phyloP scores from a whole-genome alignment of 306 rosid species.

The Hylodesmum podocarpum region DNA sequence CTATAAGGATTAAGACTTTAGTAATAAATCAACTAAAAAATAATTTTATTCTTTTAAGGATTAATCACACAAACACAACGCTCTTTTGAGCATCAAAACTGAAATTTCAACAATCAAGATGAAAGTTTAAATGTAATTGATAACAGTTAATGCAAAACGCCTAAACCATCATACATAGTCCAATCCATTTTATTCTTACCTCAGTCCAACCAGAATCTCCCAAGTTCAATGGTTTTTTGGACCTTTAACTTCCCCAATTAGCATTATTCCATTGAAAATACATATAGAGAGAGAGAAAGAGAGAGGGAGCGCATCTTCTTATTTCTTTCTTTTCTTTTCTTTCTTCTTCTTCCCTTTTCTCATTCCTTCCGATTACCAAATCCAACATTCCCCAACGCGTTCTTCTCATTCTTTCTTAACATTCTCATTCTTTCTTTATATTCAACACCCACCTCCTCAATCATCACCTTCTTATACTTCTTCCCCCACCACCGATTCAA shows the following conservation, averaged over 20 bases:
- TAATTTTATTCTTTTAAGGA: too few relatives aligned
- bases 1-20: too few relatives aligned
- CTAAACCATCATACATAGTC: neutral
- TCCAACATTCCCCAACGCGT: neutral
- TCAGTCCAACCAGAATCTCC: conserved; percentile 20
- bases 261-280: neutral
- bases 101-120: too few relatives aligned
- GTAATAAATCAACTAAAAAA: too few relatives aligned
- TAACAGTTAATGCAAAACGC: neutral
- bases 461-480: neutral
- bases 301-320: neutral
- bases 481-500: neutral
- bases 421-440: neutral
- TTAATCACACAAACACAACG: too few relatives aligned
- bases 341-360: neutral
- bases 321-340: neutral
- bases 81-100: too few relatives aligned
- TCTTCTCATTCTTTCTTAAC: neutral
- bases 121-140: too few relatives aligned
- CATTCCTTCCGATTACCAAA: neutral
- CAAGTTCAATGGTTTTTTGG: neutral
- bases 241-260: neutral
- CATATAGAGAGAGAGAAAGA: neutral
- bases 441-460: neutral
- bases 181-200: neutral